A percentile compares a stretch with the other conserved stretches of the same genome.
Conservation (phyloP, 495 filamentous ascomycete genomes). For the Letharia lupina region DNA sequence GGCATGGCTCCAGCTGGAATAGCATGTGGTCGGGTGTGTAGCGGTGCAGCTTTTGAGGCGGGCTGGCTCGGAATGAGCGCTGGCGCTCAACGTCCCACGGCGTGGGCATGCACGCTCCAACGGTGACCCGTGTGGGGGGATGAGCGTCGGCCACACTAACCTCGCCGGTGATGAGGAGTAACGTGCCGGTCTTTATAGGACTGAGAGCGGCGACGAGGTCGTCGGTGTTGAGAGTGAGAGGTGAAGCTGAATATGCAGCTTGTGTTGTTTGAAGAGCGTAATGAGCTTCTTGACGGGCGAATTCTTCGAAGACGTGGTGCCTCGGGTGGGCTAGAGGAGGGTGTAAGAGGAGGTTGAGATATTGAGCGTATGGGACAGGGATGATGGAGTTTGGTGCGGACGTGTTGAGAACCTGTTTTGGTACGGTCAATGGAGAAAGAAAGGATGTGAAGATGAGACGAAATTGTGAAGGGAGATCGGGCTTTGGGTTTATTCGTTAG, state of each 20-base stretch:
- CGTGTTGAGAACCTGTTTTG: not conserved
- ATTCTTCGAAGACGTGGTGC: not conserved
- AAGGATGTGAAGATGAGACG: conserved; percentile 1
- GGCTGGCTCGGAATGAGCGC: conserved; percentile 1
- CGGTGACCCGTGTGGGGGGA: not conserved
- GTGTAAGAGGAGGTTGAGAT: not conserved
- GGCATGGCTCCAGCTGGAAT: conserved; percentile 1
- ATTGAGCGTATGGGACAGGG: not conserved
- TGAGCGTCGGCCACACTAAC: too few species aligned
- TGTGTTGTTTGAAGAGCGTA: conserved; percentile 4
- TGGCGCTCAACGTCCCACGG: not conserved
- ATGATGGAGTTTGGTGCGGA: not conserved
- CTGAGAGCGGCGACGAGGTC: not conserved
- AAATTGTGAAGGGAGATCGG: not conserved
- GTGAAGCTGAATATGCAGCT: not conserved
- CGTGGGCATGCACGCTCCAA: not conserved
- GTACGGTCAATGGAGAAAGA: not conserved
- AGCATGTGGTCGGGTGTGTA: conserved; percentile 1
- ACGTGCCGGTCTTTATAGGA: not conserved
- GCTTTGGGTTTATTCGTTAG: not conserved
- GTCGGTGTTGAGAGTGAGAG: not conserved
- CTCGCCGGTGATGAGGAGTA: not conserved
- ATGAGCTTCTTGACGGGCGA: not conserved
- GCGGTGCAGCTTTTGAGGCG: not conserved
- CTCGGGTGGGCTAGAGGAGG: not conserved